Evolutionary conservation across 176 grass and related monocot genomes (phyloP).

Genomic region (Musa acuminata): DNA sequence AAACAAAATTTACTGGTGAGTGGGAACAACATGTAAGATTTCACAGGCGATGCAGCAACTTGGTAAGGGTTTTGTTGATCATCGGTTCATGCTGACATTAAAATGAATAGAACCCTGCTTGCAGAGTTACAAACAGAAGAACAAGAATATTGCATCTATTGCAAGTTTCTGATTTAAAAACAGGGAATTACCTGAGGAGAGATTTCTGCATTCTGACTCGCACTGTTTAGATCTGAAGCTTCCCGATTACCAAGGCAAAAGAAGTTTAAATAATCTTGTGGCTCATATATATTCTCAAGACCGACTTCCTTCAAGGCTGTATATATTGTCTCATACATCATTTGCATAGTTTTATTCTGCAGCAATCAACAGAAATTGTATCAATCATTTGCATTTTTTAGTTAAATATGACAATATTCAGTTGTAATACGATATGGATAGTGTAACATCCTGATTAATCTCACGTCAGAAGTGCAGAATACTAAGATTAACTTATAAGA

Average conservation of each 20-base stretch:
- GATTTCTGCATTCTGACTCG: conserved; percentile 27
- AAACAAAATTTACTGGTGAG: not conserved
- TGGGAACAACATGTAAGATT: not conserved
- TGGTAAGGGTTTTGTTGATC: not conserved
- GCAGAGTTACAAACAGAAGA: not conserved
- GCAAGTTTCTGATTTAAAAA: not conserved
- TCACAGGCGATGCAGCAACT: not conserved
- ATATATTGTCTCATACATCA: conserved; percentile 93
- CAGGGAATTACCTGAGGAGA: conserved; percentile 43
- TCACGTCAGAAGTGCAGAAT: too few species aligned
- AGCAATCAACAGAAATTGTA: conserved; percentile 12
- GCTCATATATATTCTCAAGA: conserved; percentile 49
- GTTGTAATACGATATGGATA: too few species aligned
- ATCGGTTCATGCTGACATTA: not conserved
- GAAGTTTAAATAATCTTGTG: conserved; percentile 88
- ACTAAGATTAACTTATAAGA: too few species aligned
- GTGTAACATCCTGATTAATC: too few species aligned
- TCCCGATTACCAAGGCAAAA: conserved; percentile 87
- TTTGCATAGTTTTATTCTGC: conserved; percentile 84
- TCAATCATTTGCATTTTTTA: too few species aligned
- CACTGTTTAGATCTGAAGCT: conserved; percentile 28
- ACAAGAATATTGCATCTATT: not conserved
- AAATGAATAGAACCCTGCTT: too few species aligned
- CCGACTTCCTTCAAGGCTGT: conserved; percentile 66
- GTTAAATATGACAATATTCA: too few species aligned